A percentile compares a stretch with the other conserved stretches of the same genome.
These are phyloP conservation scores for Alternaria longipes DNA, from an alignment of 2,329 filamentous ascomycete genomes.

Conservation along the genomic window DNA sequence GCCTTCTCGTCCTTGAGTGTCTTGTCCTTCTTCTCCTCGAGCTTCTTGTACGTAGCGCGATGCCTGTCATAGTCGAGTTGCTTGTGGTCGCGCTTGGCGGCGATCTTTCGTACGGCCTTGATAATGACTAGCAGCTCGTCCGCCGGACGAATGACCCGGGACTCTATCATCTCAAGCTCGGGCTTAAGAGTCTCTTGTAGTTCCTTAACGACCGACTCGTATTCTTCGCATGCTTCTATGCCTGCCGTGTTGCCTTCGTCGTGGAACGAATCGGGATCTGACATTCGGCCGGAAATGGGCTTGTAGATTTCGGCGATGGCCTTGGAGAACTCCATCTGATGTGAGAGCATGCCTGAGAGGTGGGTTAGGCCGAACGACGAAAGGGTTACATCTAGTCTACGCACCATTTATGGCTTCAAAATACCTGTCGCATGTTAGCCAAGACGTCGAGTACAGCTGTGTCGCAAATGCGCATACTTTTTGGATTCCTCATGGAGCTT, in stretches of 20 bases:
- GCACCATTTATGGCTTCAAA: constrained; percentile 92
- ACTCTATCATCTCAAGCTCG: constrained; percentile 97
- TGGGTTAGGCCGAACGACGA: constrained; percentile 25
- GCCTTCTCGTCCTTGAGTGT: constrained; percentile 96
- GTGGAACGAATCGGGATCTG: constrained; percentile 84
- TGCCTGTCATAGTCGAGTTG: constrained; percentile 95
- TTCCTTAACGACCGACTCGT: constrained; percentile 89
- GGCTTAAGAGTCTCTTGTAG: constrained; percentile 87
- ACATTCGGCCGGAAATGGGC: constrained; percentile 94
- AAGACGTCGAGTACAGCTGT: neutral
- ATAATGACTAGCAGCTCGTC: constrained; percentile 94
- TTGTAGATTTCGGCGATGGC: constrained; percentile 97
- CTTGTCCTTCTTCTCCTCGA: constrained; percentile 98
- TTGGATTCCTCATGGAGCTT: constrained; percentile 95
- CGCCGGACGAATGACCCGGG: constrained; percentile 86
- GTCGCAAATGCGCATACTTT: constrained; percentile 62
- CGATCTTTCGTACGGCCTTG: constrained; percentile 91
- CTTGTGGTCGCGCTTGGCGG: constrained; percentile 93
- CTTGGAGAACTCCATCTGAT: constrained; percentile 98
- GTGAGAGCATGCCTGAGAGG: constrained; percentile 79
- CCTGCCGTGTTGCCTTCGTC: constrained; percentile 90
- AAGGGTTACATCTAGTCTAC: constrained; percentile 20
- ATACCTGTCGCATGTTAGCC: constrained; percentile 64
- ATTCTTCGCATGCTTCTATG: constrained; percentile 95
- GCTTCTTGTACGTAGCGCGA: constrained; percentile 83